A percentile compares a stretch with the other conserved stretches of the same genome.
These are phyloP conservation scores for Schwanniomyces pseudopolymorphus DNA, from an alignment of 805 yeast species.

Conservation along the genomic window DNA sequence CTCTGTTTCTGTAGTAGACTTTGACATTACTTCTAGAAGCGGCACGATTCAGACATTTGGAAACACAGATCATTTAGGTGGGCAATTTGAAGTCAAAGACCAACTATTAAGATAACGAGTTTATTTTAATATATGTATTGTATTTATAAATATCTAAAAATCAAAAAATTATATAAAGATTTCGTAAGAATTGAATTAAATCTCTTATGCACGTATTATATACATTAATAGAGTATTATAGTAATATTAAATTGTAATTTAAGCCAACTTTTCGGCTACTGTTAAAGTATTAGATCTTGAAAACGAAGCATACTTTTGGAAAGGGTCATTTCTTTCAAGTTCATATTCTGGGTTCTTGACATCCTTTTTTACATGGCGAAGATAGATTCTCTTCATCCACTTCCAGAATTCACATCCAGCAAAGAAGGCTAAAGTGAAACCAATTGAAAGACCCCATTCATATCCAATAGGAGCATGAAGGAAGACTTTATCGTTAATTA, in stretches of 20 bases:
- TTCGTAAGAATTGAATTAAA: neutral
- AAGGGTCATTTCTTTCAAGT: conserved; percentile 40
- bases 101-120: conserved; percentile 39
- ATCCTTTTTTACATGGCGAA: conserved; percentile 14
- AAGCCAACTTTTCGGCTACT: conserved; percentile 6
- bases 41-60: conserved; percentile 59
- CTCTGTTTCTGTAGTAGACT: conserved; percentile 66
- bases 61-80: conserved; percentile 66
- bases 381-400: conserved; percentile 58
- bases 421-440: conserved; percentile 56
- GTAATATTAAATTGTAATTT: neutral
- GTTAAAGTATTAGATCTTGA: conserved; percentile 38
- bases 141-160: neutral
- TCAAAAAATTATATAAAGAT: neutral
- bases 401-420: conserved; percentile 67
- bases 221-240: neutral
- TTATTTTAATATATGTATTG: neutral
- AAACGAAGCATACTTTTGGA: conserved; percentile 39
- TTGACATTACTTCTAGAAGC: conserved; percentile 35
- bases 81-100: conserved; percentile 50
- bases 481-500: conserved; percentile 75
- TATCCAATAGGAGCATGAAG: conserved; percentile 67
- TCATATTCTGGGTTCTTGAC: conserved; percentile 35
- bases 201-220: neutral
- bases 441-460: conserved; percentile 80